Base-by-base conservation (phyloP, 2,329 filamentous ascomycete genomes). In the Cordyceps cicadae region DNA sequence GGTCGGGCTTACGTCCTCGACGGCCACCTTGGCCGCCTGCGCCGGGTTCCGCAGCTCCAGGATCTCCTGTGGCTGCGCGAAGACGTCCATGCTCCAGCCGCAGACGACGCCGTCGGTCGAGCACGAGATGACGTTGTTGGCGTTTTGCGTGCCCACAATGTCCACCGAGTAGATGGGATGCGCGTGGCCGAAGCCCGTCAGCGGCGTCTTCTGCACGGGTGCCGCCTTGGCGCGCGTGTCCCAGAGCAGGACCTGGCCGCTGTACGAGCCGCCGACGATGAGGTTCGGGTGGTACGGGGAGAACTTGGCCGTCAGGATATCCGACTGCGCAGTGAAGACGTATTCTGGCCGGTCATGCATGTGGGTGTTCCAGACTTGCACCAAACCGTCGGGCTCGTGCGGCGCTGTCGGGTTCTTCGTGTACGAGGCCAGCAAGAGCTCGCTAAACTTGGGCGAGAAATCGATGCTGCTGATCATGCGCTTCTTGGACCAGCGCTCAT, bases 271-370 rank as follows among this genome's bases (percentile, higher is more conserved):
- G 63, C 94, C 94, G 63, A 99, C 86, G 68, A 99, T 95, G 59
- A 99, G 81, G 67, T 96, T 97, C 5, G 93, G 93, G 72, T 99
- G 94, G 71, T 97, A 97, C 0, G 94, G 94, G n/a, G 94, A 97
- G 76, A 99, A 99, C 66, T 94, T 95, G 65, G 94, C 94, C 0
- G 92, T 90, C 15, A 99, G 82, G 58, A 99, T 91, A 74, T 99
- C 94, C 50, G 92, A 97, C 63, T 95, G 93, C 11, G 93, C 92
- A 68, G 96, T 92, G 73, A 99, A 97, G 62, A 96, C 87, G 74
- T 96, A 97, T 79, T 99, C 94, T 1, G 94, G 92, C 34, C 94
- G 86, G 67, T 94, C 90, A 67, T 95, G 92, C 72, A 97, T 87
- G 73, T 97, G 92, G 69, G 92, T 82, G 71, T 97, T 99, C 95